Evolutionary conservation across 106 monocot species (phyloP), one percentile per base, ranked within the genome.

Genomic region (Platanthera guangdongensis): DNA sequence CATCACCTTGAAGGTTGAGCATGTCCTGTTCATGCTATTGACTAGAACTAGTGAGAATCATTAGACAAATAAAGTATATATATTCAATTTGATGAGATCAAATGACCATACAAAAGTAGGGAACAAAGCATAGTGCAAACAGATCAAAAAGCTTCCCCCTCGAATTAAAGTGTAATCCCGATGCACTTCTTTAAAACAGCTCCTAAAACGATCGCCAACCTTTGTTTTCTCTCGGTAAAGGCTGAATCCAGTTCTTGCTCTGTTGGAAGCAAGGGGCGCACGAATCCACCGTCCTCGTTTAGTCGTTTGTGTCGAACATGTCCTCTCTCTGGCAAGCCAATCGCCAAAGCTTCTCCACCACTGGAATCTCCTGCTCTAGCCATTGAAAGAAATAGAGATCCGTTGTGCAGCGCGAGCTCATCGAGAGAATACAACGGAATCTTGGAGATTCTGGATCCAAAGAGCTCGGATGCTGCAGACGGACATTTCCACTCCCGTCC

Each of bases 341-440:
- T 10, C 86, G 85, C 96, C 96, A 96, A 73, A 85, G 84, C 81
- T 84, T 96, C 91, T 96, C 93, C 74, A 96, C 93, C 21, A 88
- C 87, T 3, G 96, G 89, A 69, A 96, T 63, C 87, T 86, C 93
- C 96, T 92, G 79, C 9, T 70, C n/a, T 19, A 25, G 14, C 49
- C 49, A 67, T 67, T 19, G 25, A 9, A 70, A 10, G 5, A 52
- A 73, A 50, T 12, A 47, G 19, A 49, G n/a, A 5, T 67, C 32
- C 48, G 68, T 51, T 73, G 50, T 39, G 48, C 51, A n/a, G 51
- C 16, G 60, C 19, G 47, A 47, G 9, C 8, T 30, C 57, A 92
- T 92, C 90, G 88, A 79, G 95, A 96, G 81, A 96, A 96, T 87
- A 90, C 88, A 80, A 95, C 83, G 53, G 85, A 25, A 74, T 93